Conservation (phyloP, 345 rosid species). For the Linum lewisii region DNA sequence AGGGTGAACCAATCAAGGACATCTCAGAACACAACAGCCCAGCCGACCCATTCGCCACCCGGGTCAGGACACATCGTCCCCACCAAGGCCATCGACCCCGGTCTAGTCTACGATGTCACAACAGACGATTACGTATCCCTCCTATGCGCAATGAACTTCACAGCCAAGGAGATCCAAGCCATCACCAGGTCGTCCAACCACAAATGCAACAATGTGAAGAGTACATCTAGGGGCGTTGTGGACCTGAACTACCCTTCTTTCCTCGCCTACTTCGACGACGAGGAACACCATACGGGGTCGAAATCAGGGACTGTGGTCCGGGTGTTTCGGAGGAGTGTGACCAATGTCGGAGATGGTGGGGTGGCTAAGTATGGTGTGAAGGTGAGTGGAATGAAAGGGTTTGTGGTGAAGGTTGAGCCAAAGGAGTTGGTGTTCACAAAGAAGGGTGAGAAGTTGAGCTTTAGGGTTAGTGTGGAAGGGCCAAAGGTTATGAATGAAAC, state of each 20-base stretch:
- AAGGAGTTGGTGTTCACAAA: constrained; percentile 32
- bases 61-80: constrained; percentile 50
- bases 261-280: constrained; percentile 27
- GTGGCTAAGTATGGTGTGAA: constrained; percentile 29
- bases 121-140: constrained; percentile 40
- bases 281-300: constrained; percentile 9
- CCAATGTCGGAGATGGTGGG: constrained; percentile 38
- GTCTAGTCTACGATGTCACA: constrained; percentile 43
- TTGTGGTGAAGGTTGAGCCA: constrained; percentile 48
- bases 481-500: constrained; percentile 27
- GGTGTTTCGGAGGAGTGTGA: constrained; percentile 35
- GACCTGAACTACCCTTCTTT: constrained; percentile 55
- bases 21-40: constrained; percentile 12
- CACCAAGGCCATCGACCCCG: constrained; percentile 41
- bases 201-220: constrained; percentile 17
- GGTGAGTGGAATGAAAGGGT: constrained; percentile 34
- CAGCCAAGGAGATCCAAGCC: constrained; percentile 24
- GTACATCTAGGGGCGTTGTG: constrained; percentile 9
- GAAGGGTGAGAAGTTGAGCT: constrained; percentile 40
- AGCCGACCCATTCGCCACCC: constrained; percentile 47
- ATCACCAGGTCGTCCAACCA: constrained; percentile 28
- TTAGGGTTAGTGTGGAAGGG: constrained; percentile 40
- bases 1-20: constrained; percentile 27
- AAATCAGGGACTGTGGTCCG: constrained; percentile 11
- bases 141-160: constrained; percentile 40